Conservation (phyloP, 345 rosid species). For the Crucihimalaya himalaica region DNA sequence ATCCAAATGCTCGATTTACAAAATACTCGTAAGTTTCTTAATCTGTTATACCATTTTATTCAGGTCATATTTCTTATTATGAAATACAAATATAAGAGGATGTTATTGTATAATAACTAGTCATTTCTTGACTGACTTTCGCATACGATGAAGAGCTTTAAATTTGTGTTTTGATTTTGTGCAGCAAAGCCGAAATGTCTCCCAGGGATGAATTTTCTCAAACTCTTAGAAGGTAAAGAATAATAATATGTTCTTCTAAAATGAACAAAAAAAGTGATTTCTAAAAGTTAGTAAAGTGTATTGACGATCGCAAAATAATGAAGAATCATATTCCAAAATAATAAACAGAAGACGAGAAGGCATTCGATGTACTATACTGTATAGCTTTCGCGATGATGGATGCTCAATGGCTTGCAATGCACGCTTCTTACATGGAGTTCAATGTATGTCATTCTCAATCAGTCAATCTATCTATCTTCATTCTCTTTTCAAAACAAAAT, state of each 20-base stretch:
- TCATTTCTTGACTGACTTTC: neutral
- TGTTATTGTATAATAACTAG: neutral
- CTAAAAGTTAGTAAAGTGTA: neutral
- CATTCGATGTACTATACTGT: constrained; percentile 92
- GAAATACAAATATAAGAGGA: neutral
- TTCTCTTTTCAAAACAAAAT: neutral
- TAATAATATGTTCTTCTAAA: neutral
- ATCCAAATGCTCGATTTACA: constrained; percentile 90
- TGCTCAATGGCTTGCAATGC: constrained; percentile 99
- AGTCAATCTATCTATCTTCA: neutral
- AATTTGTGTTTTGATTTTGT: constrained; percentile 6
- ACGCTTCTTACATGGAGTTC: constrained; percentile 97
- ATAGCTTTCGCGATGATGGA: constrained; percentile 97
- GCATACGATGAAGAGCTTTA: neutral
- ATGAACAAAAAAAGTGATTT: neutral
- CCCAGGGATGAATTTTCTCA: constrained; percentile 76
- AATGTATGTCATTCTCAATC: constrained; percentile 53
- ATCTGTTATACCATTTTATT: neutral
- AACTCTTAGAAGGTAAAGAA: constrained; percentile 88
- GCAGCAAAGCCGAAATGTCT: constrained; percentile 81
- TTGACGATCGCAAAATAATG: neutral
- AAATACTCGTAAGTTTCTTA: constrained; percentile 49
- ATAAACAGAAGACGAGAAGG: constrained; percentile 80
- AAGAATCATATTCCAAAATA: neutral
- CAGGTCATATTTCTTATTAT: neutral